Base-by-base conservation (phyloP, 192 early-diverging fungal species). In the Chytriomyces sp. region DNA sequence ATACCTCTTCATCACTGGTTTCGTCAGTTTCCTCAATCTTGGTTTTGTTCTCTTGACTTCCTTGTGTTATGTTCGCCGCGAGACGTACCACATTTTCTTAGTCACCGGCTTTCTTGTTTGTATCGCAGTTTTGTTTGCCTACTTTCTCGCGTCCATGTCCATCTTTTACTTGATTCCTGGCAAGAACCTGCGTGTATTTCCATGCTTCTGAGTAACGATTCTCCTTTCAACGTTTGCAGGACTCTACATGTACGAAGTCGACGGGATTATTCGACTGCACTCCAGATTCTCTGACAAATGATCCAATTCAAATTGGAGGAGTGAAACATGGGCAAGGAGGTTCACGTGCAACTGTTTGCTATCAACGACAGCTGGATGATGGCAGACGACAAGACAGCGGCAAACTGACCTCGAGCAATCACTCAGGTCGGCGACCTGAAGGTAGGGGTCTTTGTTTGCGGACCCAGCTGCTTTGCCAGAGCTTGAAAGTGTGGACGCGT, bases 161-260 rank as follows among this genome's bases (percentile, higher is more conserved):
- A 73, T 78, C 52, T 78, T 62, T 44, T 78, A 73, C 68, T 32
- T 33, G 17, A 72, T 78, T 33, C 77, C 77, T 25, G 77, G 77
- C n/a, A n/a, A n/a, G n/a, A n/a, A n/a, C n/a, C n/a, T 61, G 38
- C 12, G 41, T 65, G 7, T 31, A 17, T 19, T 30, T 49, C 17
- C 7, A 57, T 25, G 17, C 17, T 32, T 33, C 54, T n/a, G 17
- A 60, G 2, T 33, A 14, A 10, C 12, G 14, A 26, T 10, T 28
- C 0, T 19, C 31, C 19, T 5, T 67, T 36, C 17, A 28, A 12
- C n/a, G n/a, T n/a, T n/a, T n/a, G 10, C 68, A 70, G 68, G 68
- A 37, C 38, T 70, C 6, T 70, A 22, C 14, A 22, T 65, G 40
- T 65, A 65, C 49, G n/a, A 38, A 22, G 8, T 65, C 28, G 64